Evolutionary conservation across 1,139 yeast species (phyloP), one percentile per base, ranked within the genome.

Genomic region (Yamadazyma mexicana): DNA sequence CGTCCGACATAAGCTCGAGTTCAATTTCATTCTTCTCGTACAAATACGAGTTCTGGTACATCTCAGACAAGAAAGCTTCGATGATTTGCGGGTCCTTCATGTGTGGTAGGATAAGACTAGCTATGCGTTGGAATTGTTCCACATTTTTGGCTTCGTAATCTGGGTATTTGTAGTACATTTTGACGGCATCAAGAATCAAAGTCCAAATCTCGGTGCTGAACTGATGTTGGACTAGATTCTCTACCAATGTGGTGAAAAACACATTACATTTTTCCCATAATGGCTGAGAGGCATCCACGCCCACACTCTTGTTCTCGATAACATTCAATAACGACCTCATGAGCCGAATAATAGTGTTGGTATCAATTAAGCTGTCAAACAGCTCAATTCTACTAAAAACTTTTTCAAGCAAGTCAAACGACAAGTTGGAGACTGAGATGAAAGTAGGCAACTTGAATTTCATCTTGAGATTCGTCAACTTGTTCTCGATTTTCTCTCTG

Each of bases 401-500:
- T 0, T 48, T 47, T 3, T 56, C 51, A 20, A 87, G 52, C 7
- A 75, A 48, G 10, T 59, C 61, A 39, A 81, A 63, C 1, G 87
- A 70, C 22, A 61, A 54, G 40, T 72, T 72, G 48, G 92, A 77
- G 2, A 84, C 62, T 0, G 88, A 80, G 28, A 81, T 72, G 54
- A 83, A 88, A 0, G 88, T 75, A 1, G 95, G 92, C 22, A 77
- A 66, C 43, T 78, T 79, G 9, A 66, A 59, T 37, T 58, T 64
- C 17, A 58, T 53, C 26, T 56, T 56, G 12, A 59, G 44, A 34
- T 54, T 51, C 17, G 47, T 56, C 35, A 59, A 55, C 49, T 58
- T 65, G 41, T 52, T 67, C 47, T 53, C 70, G 36, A 83, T 83
- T 43, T 82, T 62, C 15, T 67, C 69, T 43, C 84, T 64, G 0